These are phyloP conservation scores for Haplosporangium sp. DNA, from an alignment of 371 early-diverging fungal species.

Conservation along the genomic window DNA sequence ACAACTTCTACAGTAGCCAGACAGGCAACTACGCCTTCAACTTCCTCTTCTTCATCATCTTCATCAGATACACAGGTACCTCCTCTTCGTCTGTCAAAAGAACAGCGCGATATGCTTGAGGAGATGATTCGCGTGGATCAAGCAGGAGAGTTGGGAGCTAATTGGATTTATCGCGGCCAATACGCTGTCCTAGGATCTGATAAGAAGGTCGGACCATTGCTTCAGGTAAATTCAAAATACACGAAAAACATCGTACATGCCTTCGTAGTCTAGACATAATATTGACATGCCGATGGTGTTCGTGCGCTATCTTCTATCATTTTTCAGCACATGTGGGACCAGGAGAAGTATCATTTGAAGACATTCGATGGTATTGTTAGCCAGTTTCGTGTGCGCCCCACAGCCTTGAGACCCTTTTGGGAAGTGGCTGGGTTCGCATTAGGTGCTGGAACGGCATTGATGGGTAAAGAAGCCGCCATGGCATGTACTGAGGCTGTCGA, in stretches of 20 bases:
- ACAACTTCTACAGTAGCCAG: background rate
- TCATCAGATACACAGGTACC: conserved; percentile 18
- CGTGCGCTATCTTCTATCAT: background rate
- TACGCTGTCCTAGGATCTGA: conserved; percentile 84
- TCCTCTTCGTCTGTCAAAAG: conserved; percentile 48
- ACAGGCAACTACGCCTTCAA: background rate
- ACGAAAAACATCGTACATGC: background rate
- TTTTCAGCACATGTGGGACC: conserved; percentile 92
- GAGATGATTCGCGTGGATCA: conserved; percentile 94
- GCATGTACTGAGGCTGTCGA: conserved; percentile 98
- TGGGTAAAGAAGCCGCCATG: conserved; percentile 97
- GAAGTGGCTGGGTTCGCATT: conserved; percentile 89
- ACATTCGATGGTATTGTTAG: conserved; percentile 83
- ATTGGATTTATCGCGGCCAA: conserved; percentile 96
- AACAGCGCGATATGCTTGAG: conserved; percentile 49
- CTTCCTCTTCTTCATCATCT: conserved; percentile 3
- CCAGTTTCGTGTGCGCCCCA: conserved; percentile 87
- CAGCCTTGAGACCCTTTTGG: conserved; percentile 88
- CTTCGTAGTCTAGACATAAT: background rate
- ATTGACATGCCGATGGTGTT: background rate
- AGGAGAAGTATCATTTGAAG: conserved; percentile 87
- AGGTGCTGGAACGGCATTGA: conserved; percentile 88
- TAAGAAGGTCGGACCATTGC: conserved; percentile 74
- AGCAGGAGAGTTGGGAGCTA: conserved; percentile 97
- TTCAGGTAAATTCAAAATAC: conserved; percentile 64